A percentile compares a stretch with the other conserved stretches of the same genome.
Conservation (phyloP, 2,329 filamentous ascomycete species). For the Ciborinia camelliae region DNA sequence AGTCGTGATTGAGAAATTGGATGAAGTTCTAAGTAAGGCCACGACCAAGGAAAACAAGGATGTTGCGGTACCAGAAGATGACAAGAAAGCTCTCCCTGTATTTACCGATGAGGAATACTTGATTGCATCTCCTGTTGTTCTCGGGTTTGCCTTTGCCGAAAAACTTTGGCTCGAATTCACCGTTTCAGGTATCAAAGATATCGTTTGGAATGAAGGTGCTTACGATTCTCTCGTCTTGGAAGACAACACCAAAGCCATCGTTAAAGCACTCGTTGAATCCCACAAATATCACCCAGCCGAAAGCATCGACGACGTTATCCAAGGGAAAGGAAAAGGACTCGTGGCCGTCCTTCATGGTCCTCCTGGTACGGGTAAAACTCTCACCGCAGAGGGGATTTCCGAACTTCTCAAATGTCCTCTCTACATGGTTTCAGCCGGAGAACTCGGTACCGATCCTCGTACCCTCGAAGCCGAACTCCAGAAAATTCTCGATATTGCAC, state of each 20-base stretch:
- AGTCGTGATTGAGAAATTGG: constrained; percentile 54
- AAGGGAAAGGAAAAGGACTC: constrained; percentile 82
- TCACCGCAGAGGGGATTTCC: constrained; percentile 83
- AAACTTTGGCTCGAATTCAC: constrained; percentile 89
- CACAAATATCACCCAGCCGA: constrained; percentile 79
- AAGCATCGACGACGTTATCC: constrained; percentile 78
- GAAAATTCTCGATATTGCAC: constrained; percentile 80
- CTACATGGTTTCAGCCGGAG: constrained; percentile 79
- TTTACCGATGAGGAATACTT: constrained; percentile 83
- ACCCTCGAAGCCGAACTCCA: constrained; percentile 74
- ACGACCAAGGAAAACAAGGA: constrained; percentile 28
- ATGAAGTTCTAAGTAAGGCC: constrained; percentile 44
- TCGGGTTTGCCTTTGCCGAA: constrained; percentile 83
- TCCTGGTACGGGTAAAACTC: constrained; percentile 83
- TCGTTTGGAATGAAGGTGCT: constrained; percentile 78
- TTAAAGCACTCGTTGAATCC: constrained; percentile 77
- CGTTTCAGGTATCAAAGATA: constrained; percentile 74
- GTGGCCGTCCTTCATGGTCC: constrained; percentile 80
- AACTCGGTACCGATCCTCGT: constrained; percentile 74
- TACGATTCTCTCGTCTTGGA: constrained; percentile 78
- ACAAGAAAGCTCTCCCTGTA: constrained; percentile 43
- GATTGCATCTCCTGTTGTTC: constrained; percentile 76
- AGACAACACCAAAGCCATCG: constrained; percentile 58
- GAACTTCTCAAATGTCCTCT: constrained; percentile 78
- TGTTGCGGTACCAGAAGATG: constrained; percentile 24